These are phyloP conservation scores for Lasiodiplodia sp. DNA, from an alignment of 2,329 filamentous ascomycete species.

Conservation along the genomic window DNA sequence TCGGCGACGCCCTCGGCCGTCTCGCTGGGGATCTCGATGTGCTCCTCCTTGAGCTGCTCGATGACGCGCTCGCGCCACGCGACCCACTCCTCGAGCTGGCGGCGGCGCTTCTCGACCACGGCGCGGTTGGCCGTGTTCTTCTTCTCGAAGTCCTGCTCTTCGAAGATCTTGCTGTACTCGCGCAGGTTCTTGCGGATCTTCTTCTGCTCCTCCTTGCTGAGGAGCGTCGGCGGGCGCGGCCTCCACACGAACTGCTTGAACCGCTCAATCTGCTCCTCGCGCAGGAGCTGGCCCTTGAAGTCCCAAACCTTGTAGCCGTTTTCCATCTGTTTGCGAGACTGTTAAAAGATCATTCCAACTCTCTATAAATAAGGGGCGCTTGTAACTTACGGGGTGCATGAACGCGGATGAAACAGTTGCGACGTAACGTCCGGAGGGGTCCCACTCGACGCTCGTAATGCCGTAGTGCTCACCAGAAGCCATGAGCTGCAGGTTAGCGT, in stretches of 20 bases:
- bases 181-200: constrained; percentile 96
- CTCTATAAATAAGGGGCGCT: neutral
- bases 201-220: constrained; percentile 97
- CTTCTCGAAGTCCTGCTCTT: constrained; percentile 92
- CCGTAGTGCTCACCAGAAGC: constrained; percentile 94
- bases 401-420: constrained; percentile 92
- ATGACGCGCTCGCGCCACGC: constrained; percentile 80
- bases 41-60: constrained; percentile 70
- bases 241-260: constrained; percentile 99
- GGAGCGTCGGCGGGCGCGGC: constrained; percentile 86
- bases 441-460: constrained; percentile 97
- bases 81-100: constrained; percentile 86
- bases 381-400: constrained; percentile 84
- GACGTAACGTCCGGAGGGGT: constrained; percentile 93
- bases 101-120: constrained; percentile 86
- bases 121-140: constrained; percentile 93
- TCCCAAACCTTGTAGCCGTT: constrained; percentile 99
- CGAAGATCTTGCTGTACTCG: constrained; percentile 93
- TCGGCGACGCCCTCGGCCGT: constrained; percentile 52
- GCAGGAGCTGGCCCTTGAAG: constrained; percentile 87
- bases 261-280: constrained; percentile 91
- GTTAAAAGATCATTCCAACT: constrained; percentile 15
- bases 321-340: constrained; percentile 75
- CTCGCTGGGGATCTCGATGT: constrained; percentile 62
- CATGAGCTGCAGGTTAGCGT: constrained; percentile 94